Evolutionary conservation across 2,329 filamentous ascomycete species (phyloP).

Genomic region (Microcyclospora pomicola): DNA sequence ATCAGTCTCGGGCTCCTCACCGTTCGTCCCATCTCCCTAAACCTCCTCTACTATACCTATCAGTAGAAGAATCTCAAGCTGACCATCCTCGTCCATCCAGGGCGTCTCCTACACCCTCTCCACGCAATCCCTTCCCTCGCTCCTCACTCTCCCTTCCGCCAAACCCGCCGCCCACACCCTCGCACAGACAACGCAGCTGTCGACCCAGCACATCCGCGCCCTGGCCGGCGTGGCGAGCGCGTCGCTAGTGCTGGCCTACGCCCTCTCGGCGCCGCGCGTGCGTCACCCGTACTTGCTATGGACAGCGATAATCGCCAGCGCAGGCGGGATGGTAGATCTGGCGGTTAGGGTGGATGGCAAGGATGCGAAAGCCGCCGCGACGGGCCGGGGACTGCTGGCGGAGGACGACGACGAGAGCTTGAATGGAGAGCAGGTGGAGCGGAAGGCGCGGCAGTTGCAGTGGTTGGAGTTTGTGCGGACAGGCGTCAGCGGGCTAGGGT

Average conservation of each 20-base stretch:
- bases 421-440: conserved; percentile 38
- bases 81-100: conserved; percentile 35
- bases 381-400: neutral
- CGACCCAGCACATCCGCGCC: conserved; percentile 50
- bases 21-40: conserved; percentile 10
- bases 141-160: conserved; percentile 69
- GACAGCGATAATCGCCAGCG: conserved; percentile 55
- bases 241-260: conserved; percentile 64
- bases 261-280: conserved; percentile 56
- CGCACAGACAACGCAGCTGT: conserved; percentile 42
- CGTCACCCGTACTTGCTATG: conserved; percentile 87
- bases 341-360: conserved; percentile 7
- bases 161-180: conserved; percentile 57
- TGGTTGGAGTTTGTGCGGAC: conserved; percentile 29
- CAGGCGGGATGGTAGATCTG: conserved; percentile 26
- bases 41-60: conserved; percentile 1
- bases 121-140: conserved; percentile 61
- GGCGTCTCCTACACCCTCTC: conserved; percentile 79
- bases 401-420: conserved; percentile 6
- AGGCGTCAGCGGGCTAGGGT: conserved; percentile 29
- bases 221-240: conserved; percentile 56
- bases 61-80: conserved; percentile 1
- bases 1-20: conserved; percentile 68
- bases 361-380: neutral
- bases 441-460: conserved; percentile 29